A percentile compares a stretch with the other conserved stretches of the same genome.
Evolutionary conservation across 179 eudicot species (phyloP).

Genomic region (Sideroxylon spinosum): DNA sequence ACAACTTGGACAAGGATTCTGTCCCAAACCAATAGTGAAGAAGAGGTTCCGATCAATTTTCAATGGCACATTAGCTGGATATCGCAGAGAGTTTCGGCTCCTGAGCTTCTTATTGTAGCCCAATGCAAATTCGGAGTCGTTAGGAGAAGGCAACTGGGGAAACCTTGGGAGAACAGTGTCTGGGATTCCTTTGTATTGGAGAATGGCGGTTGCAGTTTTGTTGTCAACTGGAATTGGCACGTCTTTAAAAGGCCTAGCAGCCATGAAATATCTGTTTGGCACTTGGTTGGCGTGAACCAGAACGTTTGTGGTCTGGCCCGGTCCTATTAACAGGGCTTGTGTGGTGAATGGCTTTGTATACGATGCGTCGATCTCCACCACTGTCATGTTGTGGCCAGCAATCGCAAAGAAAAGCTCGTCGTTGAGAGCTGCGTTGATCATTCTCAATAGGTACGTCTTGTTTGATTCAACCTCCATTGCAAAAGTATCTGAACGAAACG

Average conservation of each 20-base stretch:
- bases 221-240: conserved; percentile 41
- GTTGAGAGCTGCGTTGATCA: conserved; percentile 47
- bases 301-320: conserved; percentile 52
- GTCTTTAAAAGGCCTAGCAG: conserved; percentile 39
- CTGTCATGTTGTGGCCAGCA: conserved; percentile 41
- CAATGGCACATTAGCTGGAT: conserved; percentile 52
- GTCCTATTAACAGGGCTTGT: conserved; percentile 33
- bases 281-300: conserved; percentile 33
- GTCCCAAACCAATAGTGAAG: conserved; percentile 48
- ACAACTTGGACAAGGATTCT: conserved; percentile 45
- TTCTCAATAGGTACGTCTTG: conserved; percentile 42
- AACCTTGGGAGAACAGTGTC: conserved; percentile 37
- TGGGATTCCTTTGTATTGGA: conserved; percentile 54
- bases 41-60: conserved; percentile 49
- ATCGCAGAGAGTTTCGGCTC: conserved; percentile 41
- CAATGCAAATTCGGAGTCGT: conserved; percentile 37
- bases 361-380: conserved; percentile 47
- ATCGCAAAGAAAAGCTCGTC: conserved; percentile 48
- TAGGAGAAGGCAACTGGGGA: conserved; percentile 40
- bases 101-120: conserved; percentile 35
- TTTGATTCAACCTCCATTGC: conserved; percentile 43
- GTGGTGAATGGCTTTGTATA: conserved; percentile 45
- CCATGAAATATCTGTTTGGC: conserved; percentile 41
- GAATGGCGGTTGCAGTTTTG: conserved; percentile 41
- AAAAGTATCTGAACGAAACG: conserved; percentile 30